Evolutionary conservation across 805 yeast genomes (phyloP).

Genomic region (Wickerhamiella kurtzmanii): DNA sequence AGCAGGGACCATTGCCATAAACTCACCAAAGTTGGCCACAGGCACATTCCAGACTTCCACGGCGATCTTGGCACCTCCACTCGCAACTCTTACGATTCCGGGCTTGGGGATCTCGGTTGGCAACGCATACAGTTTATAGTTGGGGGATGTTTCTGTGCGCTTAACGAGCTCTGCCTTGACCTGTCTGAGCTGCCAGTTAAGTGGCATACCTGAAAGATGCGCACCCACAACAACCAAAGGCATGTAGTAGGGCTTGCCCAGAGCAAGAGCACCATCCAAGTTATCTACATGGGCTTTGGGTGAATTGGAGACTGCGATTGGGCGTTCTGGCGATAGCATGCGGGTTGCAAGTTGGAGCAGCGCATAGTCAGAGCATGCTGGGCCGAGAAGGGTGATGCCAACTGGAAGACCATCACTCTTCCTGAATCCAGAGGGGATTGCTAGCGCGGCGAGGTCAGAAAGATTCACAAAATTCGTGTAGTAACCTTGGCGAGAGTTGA

Average conservation of each 20-base stretch:
- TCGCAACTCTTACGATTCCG: conserved; percentile 59
- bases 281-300: conserved; percentile 29
- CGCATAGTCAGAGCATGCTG: conserved; percentile 79
- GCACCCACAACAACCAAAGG: conserved; percentile 94
- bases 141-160: conserved; percentile 53
- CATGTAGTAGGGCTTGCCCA: conserved; percentile 30
- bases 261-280: conserved; percentile 1
- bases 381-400: conserved; percentile 76
- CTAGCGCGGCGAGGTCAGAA: conserved; percentile 84
- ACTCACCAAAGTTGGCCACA: conserved; percentile 59
- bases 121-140: conserved; percentile 68
- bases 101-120: conserved; percentile 75
- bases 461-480: conserved; percentile 94
- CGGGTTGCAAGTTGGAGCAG: conserved; percentile 68
- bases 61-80: conserved; percentile 34
- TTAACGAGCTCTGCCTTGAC: conserved; percentile 61
- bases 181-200: conserved; percentile 87
- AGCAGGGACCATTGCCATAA: conserved; percentile 78
- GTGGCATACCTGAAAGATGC: conserved; percentile 73
- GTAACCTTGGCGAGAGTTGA: conserved; percentile 91
- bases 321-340: conserved; percentile 42
- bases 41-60: conserved; percentile 82
- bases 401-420: conserved; percentile 68
- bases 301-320: conserved; percentile 40
- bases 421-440: conserved; percentile 84